Evolutionary conservation across 2,329 filamentous ascomycete genomes (phyloP).

Genomic region (Atkinsonella hypoxylon): DNA sequence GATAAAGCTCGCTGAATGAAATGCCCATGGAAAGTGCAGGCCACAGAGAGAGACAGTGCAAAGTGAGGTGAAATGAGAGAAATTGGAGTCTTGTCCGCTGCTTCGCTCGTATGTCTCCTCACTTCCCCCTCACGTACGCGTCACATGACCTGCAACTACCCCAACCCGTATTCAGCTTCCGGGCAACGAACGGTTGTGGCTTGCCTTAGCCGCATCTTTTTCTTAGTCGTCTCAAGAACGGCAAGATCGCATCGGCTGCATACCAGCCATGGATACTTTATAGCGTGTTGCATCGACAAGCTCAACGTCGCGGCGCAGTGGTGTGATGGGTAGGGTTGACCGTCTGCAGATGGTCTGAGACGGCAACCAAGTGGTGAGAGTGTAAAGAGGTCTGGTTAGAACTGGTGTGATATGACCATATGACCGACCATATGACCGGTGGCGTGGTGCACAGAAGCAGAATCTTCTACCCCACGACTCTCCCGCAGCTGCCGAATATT

Average conservation of each 20-base stretch:
- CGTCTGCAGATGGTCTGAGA: neutral
- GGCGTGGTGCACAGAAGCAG: neutral
- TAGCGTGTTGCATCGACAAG: neutral
- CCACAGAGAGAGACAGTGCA: neutral
- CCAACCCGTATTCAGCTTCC: slow-evolving; percentile 7
- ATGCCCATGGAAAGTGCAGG: neutral
- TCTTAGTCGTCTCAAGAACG: neutral
- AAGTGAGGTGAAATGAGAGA: neutral
- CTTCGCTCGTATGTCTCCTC: slow-evolving; percentile 4
- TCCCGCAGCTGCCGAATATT: neutral
- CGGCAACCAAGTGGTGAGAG: neutral
- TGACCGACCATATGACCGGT: too few species aligned
- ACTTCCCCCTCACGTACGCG: slow-evolving; percentile 18
- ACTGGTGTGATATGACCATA: too few species aligned
- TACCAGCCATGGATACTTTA: too few species aligned
- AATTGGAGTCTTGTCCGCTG: neutral
- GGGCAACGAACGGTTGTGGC: neutral
- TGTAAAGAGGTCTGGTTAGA: too few species aligned
- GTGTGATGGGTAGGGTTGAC: neutral
- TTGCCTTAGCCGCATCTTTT: neutral
- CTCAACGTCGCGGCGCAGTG: neutral
- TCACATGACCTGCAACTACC: slow-evolving; percentile 20
- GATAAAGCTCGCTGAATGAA: neutral
- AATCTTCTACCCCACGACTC: neutral
- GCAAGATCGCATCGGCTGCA: neutral